A percentile compares a stretch with the other conserved stretches of the same genome.
Evolutionary conservation across 352 stramenopile species (phyloP).

Genomic region (Globisporangium orthogonon): DNA sequence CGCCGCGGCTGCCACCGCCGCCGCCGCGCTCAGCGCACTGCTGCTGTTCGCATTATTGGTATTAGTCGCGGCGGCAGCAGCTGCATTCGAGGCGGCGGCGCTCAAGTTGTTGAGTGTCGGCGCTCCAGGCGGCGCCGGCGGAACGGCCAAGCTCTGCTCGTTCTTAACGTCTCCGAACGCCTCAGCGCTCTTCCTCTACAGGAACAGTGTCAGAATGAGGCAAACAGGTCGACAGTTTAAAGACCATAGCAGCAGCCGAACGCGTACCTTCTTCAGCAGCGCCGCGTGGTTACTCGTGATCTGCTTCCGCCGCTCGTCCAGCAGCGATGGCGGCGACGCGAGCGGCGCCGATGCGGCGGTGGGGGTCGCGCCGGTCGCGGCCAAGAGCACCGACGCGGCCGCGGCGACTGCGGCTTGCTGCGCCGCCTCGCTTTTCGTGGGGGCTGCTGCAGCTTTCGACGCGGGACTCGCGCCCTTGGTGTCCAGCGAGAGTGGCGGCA

Average conservation of each 20-base stretch:
- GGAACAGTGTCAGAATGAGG: not conserved
- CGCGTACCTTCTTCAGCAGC: slow-evolving; percentile 26
- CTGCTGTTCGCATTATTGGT: not conserved
- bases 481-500: slow-evolving; percentile 33
- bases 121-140: slow-evolving; percentile 4
- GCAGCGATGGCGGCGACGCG: slow-evolving; percentile 6
- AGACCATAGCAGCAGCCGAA: too few species aligned
- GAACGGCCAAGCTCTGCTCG: slow-evolving; percentile 15
- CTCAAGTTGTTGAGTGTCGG: slow-evolving; percentile 19
- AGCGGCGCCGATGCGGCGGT: too few species aligned
- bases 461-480: not conserved
- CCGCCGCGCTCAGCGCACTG: slow-evolving; percentile 13
- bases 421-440: slow-evolving; percentile 4
- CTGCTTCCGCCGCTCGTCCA: slow-evolving; percentile 22
- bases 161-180: slow-evolving; percentile 32
- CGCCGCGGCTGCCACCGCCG: slow-evolving; percentile 26
- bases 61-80: not conserved
- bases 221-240: too few species aligned
- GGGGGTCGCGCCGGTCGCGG: slow-evolving; percentile 1
- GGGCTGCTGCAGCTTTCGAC: not conserved
- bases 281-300: slow-evolving; percentile 15
- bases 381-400: not conserved
- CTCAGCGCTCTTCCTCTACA: slow-evolving; percentile 49
- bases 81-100: slow-evolving; percentile 18
- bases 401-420: not conserved